Evolutionary conservation across 305 asterid genomes (phyloP).

Genomic region (Solanum hybrid): DNA sequence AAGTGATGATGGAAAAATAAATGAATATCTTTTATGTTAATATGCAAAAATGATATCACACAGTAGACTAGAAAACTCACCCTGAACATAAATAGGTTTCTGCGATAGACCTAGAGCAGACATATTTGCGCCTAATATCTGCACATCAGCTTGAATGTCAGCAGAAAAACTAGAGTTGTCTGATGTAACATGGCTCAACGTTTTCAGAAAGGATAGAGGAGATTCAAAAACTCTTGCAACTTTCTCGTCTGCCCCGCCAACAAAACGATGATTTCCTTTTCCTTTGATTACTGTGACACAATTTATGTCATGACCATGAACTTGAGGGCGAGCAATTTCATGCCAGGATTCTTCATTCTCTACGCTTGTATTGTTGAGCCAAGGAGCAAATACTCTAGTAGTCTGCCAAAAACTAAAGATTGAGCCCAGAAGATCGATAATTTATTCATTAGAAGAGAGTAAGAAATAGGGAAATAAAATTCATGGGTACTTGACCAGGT

Average conservation of each 20-base stretch:
- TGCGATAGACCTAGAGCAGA: slow-evolving; percentile 95
- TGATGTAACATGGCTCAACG: slow-evolving; percentile 56
- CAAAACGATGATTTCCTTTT: slow-evolving; percentile 83
- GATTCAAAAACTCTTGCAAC: slow-evolving; percentile 95
- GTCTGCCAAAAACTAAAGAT: slow-evolving; percentile 49
- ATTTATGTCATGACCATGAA: slow-evolving; percentile 93
- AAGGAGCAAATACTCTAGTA: slow-evolving; percentile 69
- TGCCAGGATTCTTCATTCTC: slow-evolving; percentile 63
- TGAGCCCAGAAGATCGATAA: not conserved
- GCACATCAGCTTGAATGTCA: slow-evolving; percentile 55
- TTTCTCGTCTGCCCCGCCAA: slow-evolving; percentile 94
- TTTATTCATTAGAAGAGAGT: slow-evolving; percentile 2
- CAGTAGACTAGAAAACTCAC: slow-evolving; percentile 22
- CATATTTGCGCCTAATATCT: slow-evolving; percentile 94
- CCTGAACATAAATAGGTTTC: slow-evolving; percentile 88
- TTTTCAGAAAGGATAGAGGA: slow-evolving; percentile 78
- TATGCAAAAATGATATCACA: not conserved
- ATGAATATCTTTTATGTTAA: not conserved
- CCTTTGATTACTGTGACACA: slow-evolving; percentile 69
- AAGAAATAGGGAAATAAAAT: not conserved
- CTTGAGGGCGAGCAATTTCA: slow-evolving; percentile 98
- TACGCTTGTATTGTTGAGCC: slow-evolving; percentile 34
- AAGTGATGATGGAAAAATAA: slow-evolving; percentile 1
- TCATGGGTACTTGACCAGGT: not conserved
- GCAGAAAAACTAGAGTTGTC: slow-evolving; percentile 27